Conservation (phyloP, 2,329 filamentous ascomycete genomes). For the Alternaria ethzedia region DNA sequence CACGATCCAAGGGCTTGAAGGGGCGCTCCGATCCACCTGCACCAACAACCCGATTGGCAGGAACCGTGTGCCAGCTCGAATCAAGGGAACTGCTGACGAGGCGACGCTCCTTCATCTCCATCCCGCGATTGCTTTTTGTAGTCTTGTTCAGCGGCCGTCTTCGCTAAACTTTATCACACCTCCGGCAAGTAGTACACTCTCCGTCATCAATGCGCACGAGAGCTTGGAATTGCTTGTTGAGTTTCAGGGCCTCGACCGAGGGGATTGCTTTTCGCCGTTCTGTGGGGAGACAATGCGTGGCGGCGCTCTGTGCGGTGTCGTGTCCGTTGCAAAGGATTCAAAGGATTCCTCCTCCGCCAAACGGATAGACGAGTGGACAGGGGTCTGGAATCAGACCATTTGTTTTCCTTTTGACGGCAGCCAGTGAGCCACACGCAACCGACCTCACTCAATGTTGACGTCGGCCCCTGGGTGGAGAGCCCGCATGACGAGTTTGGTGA, state of each 20-base stretch:
- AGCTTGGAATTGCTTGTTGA: constrained; percentile 8
- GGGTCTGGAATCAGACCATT: constrained; percentile 15
- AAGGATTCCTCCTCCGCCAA: constrained; percentile 6
- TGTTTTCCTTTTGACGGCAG: constrained; percentile 17
- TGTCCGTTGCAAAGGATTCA: constrained; percentile 8
- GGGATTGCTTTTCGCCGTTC: constrained; percentile 10
- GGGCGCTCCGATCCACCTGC: constrained; percentile 13
- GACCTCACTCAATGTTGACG: constrained; percentile 14
- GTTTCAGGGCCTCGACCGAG: not conserved
- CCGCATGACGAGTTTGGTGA: not conserved
- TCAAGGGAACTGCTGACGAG: constrained; percentile 3
- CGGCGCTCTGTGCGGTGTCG: not conserved
- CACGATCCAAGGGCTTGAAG: constrained; percentile 14
- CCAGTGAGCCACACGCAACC: constrained; percentile 8
- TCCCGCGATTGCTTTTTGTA: constrained; percentile 15
- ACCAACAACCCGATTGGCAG: constrained; percentile 14
- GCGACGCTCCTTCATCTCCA: constrained; percentile 8
- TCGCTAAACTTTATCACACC: constrained; percentile 18
- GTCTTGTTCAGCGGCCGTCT: constrained; percentile 13
- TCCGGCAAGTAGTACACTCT: constrained; percentile 1
- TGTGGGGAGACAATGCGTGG: not conserved
- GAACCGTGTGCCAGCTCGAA: not conserved
- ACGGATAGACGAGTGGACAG: constrained; percentile 9
- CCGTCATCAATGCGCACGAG: not conserved
- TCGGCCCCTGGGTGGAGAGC: constrained; percentile 6